A percentile compares a stretch with the other conserved stretches of the same genome.
phyloP scores from a whole-genome alignment of 371 early-diverging fungal genomes.

The Nematocida sp. region DNA sequence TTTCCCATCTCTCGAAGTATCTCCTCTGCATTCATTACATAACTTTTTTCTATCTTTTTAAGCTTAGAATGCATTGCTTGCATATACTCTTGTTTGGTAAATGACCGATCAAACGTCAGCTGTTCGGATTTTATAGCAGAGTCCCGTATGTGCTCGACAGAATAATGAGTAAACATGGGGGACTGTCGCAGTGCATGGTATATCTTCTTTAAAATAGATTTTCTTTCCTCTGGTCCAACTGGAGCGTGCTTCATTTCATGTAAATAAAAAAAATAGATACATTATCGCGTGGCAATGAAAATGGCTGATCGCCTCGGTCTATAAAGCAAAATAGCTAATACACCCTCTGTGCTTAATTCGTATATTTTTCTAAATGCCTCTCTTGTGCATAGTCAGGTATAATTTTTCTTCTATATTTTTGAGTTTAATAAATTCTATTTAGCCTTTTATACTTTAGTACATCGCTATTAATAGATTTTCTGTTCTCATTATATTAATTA shows the following conservation, averaged over 20 bases:
- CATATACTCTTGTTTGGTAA: constrained; percentile 65
- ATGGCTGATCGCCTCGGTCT: not conserved
- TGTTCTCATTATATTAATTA: too few relatives aligned
- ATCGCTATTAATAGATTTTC: too few relatives aligned
- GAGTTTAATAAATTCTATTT: too few relatives aligned
- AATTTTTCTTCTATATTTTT: not conserved
- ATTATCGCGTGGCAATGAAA: not conserved
- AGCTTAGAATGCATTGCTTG: constrained; percentile 64
- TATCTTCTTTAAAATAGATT: constrained; percentile 64
- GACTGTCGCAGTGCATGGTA: constrained; percentile 67
- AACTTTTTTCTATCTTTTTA: constrained; percentile 61
- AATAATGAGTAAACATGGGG: constrained; percentile 63
- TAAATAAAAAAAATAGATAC: constrained; percentile 41
- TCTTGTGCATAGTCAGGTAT: not conserved
- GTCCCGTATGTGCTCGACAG: constrained; percentile 61
- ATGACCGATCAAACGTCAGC: constrained; percentile 58
- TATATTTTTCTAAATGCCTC: not conserved
- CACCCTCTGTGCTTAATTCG: too few relatives aligned
- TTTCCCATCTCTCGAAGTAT: constrained; percentile 44
- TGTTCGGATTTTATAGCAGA: constrained; percentile 68
- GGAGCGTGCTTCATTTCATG: constrained; percentile 44
- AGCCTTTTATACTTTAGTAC: too few relatives aligned
- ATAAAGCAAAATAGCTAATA: too few relatives aligned
- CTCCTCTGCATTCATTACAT: constrained; percentile 57
- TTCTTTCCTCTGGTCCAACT: constrained; percentile 65